Evolutionary conservation across 129 eudicot species (phyloP), one percentile per base, ranked within the genome.

Genomic region (Chrysanthemum seticuspe): DNA sequence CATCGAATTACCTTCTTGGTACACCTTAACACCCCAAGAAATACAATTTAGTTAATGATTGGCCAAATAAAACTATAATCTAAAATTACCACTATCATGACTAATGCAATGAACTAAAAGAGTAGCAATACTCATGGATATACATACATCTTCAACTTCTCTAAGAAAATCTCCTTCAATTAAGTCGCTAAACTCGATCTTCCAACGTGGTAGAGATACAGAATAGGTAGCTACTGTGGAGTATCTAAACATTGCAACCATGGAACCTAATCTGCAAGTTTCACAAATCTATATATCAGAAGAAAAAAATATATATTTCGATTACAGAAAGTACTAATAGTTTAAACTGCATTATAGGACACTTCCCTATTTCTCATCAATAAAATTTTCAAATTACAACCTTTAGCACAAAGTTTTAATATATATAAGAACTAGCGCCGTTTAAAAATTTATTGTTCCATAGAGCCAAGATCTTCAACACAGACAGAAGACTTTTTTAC

Each of bases 171-270:
- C 86, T 67, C 76, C 87, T 68, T 76, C 78, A 40, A 79, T 66
- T 40, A 83, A 68, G 70, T 75, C 68, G 36, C 70, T 58, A 50
- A 84, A 80, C 53, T 79, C 85, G 68, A 90, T 73, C 81, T 80
- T 85, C 81, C 88, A 81, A 21, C 76, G 82, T 25, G 98, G 97
- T 68, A 90, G 86, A 69, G 92, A 82, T 36, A 94, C 91, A 12
- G 92, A 76, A 66, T 94, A 90, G 16, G 86, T 87, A 29, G 84
- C 83, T 36, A 87, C 93, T 15, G 81, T 63, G 31, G 96, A 87
- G 85, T 86, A 90, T 69, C 84, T 91, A 80, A 94, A 88, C 97
- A 94, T 84, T 34, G 98, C 92, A 60, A 94, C 96, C 96, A 90
- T 87, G 66, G 95, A 81, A 29, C 98, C 97, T 57, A 86, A 84